A percentile compares a stretch with the other conserved stretches of the same genome.
Evolutionary conservation across 306 rosid species (phyloP).

Genomic region (Corylus heterophylla): DNA sequence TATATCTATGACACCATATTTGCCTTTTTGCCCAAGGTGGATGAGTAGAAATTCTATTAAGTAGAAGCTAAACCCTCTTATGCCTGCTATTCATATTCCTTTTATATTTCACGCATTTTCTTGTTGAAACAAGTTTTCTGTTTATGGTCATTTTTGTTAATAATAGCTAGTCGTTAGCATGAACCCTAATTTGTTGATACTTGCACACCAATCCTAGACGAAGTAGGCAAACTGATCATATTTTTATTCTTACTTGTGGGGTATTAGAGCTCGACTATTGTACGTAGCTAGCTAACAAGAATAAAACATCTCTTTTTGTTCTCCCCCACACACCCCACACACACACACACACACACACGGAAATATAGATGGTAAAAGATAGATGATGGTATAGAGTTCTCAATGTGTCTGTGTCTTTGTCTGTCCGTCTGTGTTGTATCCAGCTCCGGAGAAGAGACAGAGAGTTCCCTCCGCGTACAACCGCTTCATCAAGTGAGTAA

Average conservation of each 20-base stretch:
- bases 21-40: constrained; percentile 21
- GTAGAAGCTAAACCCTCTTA: constrained; percentile 15
- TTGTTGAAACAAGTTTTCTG: neutral
- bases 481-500: constrained; percentile 94
- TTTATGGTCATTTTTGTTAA: neutral
- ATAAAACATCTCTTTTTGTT: neutral
- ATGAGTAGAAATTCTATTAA: constrained; percentile 24
- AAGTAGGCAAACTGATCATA: neutral
- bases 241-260: neutral
- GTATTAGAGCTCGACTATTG: neutral
- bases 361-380: constrained; percentile 12
- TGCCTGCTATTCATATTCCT: neutral
- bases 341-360: neutral
- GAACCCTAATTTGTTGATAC: neutral
- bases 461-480: constrained; percentile 99
- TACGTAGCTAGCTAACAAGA: neutral
- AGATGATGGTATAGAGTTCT: constrained; percentile 26
- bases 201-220: neutral
- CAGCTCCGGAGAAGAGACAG: constrained; percentile 99
- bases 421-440: constrained; percentile 36
- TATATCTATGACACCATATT: neutral
- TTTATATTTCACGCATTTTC: neutral
- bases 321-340: neutral
- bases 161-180: neutral
- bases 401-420: constrained; percentile 42